Conservation (phyloP, 2,329 filamentous ascomycete genomes). For the Fusarium sp. region DNA sequence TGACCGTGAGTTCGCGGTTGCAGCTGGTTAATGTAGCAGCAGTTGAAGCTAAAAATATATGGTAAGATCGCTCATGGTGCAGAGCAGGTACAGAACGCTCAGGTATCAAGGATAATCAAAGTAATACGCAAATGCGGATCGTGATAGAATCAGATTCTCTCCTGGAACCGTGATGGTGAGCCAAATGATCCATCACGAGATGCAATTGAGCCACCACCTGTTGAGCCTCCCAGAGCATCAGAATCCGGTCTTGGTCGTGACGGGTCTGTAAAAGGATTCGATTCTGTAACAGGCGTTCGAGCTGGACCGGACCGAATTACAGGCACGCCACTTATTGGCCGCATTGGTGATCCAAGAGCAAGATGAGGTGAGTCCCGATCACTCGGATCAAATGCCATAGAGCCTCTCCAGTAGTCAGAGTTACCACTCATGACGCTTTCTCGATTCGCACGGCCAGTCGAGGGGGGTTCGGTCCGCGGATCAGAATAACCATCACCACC, state of each 20-base stretch:
- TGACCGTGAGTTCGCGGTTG: slow-evolving; percentile 9
- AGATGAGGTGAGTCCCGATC: slow-evolving; percentile 51
- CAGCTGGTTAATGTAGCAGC: slow-evolving; percentile 11
- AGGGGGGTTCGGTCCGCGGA: slow-evolving; percentile 30
- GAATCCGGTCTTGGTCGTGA: slow-evolving; percentile 42
- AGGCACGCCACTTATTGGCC: slow-evolving; percentile 68
- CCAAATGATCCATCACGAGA: slow-evolving; percentile 39
- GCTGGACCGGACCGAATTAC: slow-evolving; percentile 72
- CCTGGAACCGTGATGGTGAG: slow-evolving; percentile 43
- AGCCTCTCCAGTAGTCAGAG: slow-evolving; percentile 64
- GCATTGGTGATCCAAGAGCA: slow-evolving; percentile 66
- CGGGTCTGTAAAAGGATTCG: slow-evolving; percentile 57
- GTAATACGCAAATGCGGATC: slow-evolving; percentile 5
- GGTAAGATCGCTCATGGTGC: slow-evolving; percentile 30
- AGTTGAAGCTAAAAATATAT: slow-evolving; percentile 8
- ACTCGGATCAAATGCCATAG: slow-evolving; percentile 55
- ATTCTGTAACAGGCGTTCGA: slow-evolving; percentile 67
- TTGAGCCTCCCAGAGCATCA: slow-evolving; percentile 37
- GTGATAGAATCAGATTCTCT: slow-evolving; percentile 38
- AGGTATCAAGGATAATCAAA: slow-evolving; percentile 29
- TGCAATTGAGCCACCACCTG: slow-evolving; percentile 26
- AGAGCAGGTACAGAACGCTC: slow-evolving; percentile 42
- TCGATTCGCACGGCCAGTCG: slow-evolving; percentile 39
- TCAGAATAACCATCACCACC: slow-evolving; percentile 72
- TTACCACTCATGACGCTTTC: slow-evolving; percentile 57